These are phyloP conservation scores for Calamus simplicifolius DNA, from an alignment of 176 grass and related monocot species.

Conservation along the genomic window DNA sequence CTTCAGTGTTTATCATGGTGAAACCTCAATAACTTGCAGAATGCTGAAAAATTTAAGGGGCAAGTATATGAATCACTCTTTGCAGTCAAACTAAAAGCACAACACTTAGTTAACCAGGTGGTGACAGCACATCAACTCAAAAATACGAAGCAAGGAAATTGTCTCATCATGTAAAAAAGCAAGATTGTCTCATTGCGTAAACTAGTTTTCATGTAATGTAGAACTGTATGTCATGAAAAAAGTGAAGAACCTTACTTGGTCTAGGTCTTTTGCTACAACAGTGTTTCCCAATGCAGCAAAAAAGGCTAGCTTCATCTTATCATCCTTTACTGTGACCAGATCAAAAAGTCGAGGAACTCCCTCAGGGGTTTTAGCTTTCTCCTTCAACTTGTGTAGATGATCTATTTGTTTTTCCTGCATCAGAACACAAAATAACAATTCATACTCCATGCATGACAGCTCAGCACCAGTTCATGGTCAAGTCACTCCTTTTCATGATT, in stretches of 20 bases:
- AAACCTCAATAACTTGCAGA: background rate
- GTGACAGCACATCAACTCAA: background rate
- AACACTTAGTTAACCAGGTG: background rate
- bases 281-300: slow-evolving; percentile 72
- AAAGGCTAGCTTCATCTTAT: slow-evolving; percentile 71
- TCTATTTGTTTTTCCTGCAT: too few relatives aligned
- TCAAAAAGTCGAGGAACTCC: too few relatives aligned
- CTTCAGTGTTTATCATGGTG: too few relatives aligned
- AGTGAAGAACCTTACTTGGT: slow-evolving; percentile 55
- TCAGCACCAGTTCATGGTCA: too few relatives aligned
- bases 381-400: too few relatives aligned
- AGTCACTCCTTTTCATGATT: too few relatives aligned
- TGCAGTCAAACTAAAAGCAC: background rate
- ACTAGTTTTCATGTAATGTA: too few relatives aligned
- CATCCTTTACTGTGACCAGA: slow-evolving; percentile 85
- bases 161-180: too few relatives aligned
- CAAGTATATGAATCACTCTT: background rate
- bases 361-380: too few relatives aligned
- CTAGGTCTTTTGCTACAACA: slow-evolving; percentile 74
- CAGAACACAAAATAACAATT: too few relatives aligned
- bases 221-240: slow-evolving; percentile 4
- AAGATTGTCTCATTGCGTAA: too few relatives aligned
- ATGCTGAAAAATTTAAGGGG: background rate
- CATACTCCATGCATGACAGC: too few relatives aligned
- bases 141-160: background rate